Conservation (phyloP, 805 yeast genomes). For the Ogataea kodamae region DNA sequence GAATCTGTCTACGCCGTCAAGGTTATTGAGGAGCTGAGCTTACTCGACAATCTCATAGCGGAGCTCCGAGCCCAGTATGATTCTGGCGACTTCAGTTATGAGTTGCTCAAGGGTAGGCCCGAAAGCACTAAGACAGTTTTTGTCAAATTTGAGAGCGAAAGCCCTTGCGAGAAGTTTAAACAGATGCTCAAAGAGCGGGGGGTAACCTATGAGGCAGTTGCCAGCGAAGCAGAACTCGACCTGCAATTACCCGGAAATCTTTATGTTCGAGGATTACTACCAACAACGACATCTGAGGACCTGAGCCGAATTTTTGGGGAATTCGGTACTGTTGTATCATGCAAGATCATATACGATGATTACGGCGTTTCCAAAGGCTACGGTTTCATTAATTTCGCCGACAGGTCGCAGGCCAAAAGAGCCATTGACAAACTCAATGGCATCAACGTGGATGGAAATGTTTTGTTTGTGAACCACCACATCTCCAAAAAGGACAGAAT, state of each 20-base stretch:
- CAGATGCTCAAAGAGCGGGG: constrained; percentile 12
- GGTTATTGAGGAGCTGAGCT: constrained; percentile 9
- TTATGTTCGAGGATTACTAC: constrained; percentile 49
- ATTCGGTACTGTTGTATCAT: constrained; percentile 42
- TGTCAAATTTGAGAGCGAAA: constrained; percentile 17
- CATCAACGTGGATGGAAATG: constrained; percentile 27
- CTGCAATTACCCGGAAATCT: constrained; percentile 48
- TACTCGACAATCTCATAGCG: constrained; percentile 17
- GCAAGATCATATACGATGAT: constrained; percentile 47
- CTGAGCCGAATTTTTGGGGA: constrained; percentile 36
- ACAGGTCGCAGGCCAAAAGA: constrained; percentile 53
- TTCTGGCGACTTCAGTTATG: constrained; percentile 14
- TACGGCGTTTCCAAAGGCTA: constrained; percentile 46
- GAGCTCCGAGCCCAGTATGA: constrained; percentile 16
- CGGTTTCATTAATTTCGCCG: constrained; percentile 66
- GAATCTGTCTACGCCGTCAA: constrained; percentile 8
- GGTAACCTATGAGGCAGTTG: constrained; percentile 16
- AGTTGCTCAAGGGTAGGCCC: constrained; percentile 19
- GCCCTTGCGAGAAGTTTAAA: constrained; percentile 16
- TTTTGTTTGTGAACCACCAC: constrained; percentile 57
- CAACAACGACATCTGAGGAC: constrained; percentile 37
- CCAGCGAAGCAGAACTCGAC: constrained; percentile 18
- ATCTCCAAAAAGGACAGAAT: constrained; percentile 61
- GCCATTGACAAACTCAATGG: constrained; percentile 49
- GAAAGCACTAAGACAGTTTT: constrained; percentile 13